Percentiles rank a stretch among this genome's conserved stretches.
These are phyloP conservation scores for Nicotiana rustica DNA, from an alignment of 305 asterid genomes.

Conservation along the genomic window DNA sequence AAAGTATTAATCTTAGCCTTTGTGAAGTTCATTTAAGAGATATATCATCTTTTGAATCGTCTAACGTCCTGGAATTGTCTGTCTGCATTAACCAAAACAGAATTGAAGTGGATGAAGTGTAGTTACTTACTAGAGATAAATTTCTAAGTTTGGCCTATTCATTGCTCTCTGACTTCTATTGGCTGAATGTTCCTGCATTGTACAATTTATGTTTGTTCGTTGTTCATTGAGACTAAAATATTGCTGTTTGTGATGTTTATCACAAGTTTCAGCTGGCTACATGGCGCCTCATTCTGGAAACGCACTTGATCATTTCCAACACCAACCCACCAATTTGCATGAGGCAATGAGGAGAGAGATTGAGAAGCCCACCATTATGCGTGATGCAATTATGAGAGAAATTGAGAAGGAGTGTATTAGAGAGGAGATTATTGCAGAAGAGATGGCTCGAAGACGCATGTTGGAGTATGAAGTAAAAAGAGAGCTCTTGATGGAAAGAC, in stretches of 20 bases:
- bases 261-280: slow-evolving; percentile 40
- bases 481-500: slow-evolving; percentile 60
- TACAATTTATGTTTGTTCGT: not conserved
- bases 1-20: slow-evolving; percentile 17
- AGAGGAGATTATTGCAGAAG: slow-evolving; percentile 59
- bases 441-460: slow-evolving; percentile 53
- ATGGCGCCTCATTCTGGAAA: slow-evolving; percentile 21
- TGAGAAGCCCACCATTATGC: slow-evolving; percentile 20
- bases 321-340: slow-evolving; percentile 29
- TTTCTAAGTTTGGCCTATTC: slow-evolving; percentile 1
- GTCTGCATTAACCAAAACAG: not conserved
- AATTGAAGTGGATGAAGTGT: slow-evolving; percentile 17
- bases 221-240: slow-evolving; percentile 6
- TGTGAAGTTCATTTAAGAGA: slow-evolving; percentile 8
- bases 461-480: slow-evolving; percentile 67
- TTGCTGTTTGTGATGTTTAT: not conserved
- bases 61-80: not conserved
- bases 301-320: slow-evolving; percentile 31
- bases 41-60: slow-evolving; percentile 11
- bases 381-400: slow-evolving; percentile 47
- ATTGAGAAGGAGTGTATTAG: slow-evolving; percentile 65
- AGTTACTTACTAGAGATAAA: slow-evolving; percentile 16
- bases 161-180: not conserved
- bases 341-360: slow-evolving; percentile 52
- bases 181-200: slow-evolving; percentile 6